These are phyloP conservation scores for Tricholoma terreum DNA, from an alignment of 768 basidiomycete genomes.

Conservation along the genomic window DNA sequence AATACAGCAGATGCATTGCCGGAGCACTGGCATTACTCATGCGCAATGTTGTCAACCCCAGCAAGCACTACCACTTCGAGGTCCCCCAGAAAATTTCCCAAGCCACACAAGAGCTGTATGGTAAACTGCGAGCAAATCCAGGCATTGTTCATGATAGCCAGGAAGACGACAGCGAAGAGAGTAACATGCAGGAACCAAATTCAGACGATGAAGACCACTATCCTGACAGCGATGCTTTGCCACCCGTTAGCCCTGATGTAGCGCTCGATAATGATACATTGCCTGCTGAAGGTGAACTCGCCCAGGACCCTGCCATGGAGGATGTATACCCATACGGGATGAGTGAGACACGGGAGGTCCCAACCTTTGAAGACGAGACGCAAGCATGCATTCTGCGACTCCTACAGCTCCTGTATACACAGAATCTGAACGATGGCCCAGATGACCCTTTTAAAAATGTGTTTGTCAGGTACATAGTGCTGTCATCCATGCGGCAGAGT, in stretches of 20 bases:
- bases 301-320: no score
- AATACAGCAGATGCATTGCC: conserved; percentile 1
- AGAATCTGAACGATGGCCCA: not conserved
- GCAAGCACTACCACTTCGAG: not conserved
- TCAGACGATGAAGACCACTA: not conserved
- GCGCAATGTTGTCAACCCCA: not conserved
- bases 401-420: not conserved
- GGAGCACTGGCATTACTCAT: not conserved
- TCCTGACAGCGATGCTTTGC: not conserved
- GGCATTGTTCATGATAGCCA: no score
- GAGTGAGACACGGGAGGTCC: no score
- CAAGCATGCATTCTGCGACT: not conserved
- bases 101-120: not conserved
- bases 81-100: not conserved
- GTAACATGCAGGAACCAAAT: no score
- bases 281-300: no score
- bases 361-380: no score
- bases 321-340: no score
- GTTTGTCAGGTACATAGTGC: conserved; percentile 1
- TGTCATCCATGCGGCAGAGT: conserved; percentile 1
- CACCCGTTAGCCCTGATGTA: not conserved
- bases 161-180: no score
- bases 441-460: not conserved
- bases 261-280: not conserved
- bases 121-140: not conserved